Evolutionary conservation across 78 protist species (phyloP), one percentile per base, ranked within the genome.

Genomic region (Dictyostelium intermedium): DNA sequence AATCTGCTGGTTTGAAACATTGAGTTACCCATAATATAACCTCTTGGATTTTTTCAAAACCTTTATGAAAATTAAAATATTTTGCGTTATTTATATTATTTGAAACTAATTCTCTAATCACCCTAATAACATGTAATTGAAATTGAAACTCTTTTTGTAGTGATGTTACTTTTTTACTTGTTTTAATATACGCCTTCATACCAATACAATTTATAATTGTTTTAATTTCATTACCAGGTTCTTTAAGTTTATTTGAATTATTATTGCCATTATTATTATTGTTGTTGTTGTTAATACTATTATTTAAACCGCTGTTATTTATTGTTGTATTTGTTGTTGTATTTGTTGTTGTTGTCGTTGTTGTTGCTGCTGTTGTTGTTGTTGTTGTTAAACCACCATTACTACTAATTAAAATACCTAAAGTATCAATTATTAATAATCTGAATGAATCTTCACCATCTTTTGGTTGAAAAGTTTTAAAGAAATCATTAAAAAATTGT

Each of bases 401-500:
- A 34, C 45, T 20, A 72, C 79, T 72, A 20, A 86, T 76, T 25
- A 86, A 25, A 56, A 86, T 60, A 23, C 92, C 92, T 23, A 86
- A 81, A 16, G 92, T 86, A 53, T 86, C 92, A 50, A 77, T 77
- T 0, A 86, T 56, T 20, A 86, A 56, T 32, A 72, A 74, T 56
- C 84, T n/a, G 39, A 86, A 86, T 37, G 83, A n/a, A n/a, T 50
- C 60, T 37, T 82, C 77, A 13, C 74, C 47, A 13, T 86, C 92
- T 41, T 86, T 86, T 73, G 92, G 92, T n/a, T 34, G 83, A 41
- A 27, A 39, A 20, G 53, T 20, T 39, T 25, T n/a, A 76, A 50
- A 86, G 35, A 35, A 77, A 53, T 86, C 92, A 39, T 76, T 86
- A 60, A 76, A 86, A 41, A 86, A 86, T 60, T 86, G 92, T 39